A percentile compares a stretch with the other conserved stretches of the same genome.
Conservation (phyloP, 2,329 filamentous ascomycete genomes). For the Phoma sp. region DNA sequence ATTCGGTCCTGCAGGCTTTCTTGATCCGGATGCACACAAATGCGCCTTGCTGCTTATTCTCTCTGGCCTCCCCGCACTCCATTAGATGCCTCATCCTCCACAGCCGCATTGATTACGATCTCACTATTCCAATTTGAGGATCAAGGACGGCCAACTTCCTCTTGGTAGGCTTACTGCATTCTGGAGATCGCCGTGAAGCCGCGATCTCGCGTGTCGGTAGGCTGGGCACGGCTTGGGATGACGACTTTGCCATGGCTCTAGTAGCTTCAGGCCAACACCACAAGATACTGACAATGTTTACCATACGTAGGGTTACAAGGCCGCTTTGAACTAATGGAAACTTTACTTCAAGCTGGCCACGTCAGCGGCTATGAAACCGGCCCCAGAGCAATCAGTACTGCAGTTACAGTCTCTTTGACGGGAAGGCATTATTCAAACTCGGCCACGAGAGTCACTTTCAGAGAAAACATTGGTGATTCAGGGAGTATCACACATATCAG, state of each 20-base stretch:
- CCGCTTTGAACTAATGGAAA: background rate
- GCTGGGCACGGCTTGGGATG: constrained; percentile 25
- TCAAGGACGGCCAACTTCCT: background rate
- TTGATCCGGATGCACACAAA: background rate
- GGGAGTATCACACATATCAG: too few relatives aligned
- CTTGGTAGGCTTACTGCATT: background rate
- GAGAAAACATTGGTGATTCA: too few relatives aligned
- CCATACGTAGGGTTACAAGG: background rate
- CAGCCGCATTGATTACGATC: background rate
- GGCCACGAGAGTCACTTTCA: too few relatives aligned
- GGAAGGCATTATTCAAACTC: too few relatives aligned
- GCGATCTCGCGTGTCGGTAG: constrained; percentile 15
- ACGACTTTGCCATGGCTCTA: constrained; percentile 24
- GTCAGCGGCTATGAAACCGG: background rate
- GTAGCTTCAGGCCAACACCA: constrained; percentile 3
- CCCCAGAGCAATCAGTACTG: too few relatives aligned
- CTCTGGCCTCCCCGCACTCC: constrained; percentile 5
- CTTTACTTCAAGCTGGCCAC: background rate
- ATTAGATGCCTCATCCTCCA: background rate
- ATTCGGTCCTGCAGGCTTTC: background rate
- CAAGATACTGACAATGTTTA: background rate
- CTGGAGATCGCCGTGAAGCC: constrained; percentile 13
- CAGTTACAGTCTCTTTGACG: too few relatives aligned
- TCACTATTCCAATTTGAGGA: background rate
- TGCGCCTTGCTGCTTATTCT: background rate